Percentiles rank a stretch among this genome's conserved stretches.
phyloP scores from a whole-genome alignment of 2,329 filamentous ascomycete genomes.

The Pyricularia grisea region DNA sequence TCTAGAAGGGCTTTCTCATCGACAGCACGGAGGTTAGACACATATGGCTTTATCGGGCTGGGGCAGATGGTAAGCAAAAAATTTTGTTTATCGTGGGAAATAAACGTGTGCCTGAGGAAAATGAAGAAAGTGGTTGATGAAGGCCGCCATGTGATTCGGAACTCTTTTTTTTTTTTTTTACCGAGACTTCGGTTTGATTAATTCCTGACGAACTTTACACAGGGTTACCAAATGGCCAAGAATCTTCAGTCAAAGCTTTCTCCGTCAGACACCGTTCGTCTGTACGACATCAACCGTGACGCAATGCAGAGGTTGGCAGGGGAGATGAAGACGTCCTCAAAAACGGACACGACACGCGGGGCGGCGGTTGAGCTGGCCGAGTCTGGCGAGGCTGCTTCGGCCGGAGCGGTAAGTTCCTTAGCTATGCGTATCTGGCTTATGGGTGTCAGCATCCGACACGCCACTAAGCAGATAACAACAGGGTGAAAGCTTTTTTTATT shows the following conservation, averaged over 20 bases:
- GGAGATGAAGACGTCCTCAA: constrained; percentile 28
- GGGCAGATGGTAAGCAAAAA: constrained; percentile 48
- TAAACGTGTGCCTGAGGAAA: neutral
- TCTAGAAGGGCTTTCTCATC: constrained; percentile 35
- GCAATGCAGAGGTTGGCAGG: constrained; percentile 35
- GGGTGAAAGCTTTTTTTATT: neutral
- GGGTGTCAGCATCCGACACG: neutral
- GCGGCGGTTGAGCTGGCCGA: constrained; percentile 34
- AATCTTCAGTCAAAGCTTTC: constrained; percentile 49
- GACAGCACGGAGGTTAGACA: constrained; percentile 36
- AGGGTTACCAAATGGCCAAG: constrained; percentile 56
- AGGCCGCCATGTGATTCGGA: too few species aligned
- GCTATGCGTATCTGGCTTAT: neutral
- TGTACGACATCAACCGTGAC: constrained; percentile 48
- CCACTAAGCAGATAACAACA: neutral
- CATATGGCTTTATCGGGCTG: constrained; percentile 50
- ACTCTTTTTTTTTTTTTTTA: too few species aligned
- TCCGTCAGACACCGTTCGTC: constrained; percentile 37
- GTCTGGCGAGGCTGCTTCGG: constrained; percentile 37
- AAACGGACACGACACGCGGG: constrained; percentile 22
- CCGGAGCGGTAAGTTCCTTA: constrained; percentile 37
- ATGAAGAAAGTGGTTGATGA: neutral
- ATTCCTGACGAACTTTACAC: constrained; percentile 1
- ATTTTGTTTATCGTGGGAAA: too few species aligned
- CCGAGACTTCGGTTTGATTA: neutral